Evolutionary conservation across 1,139 yeast genomes (phyloP).

Genomic region (Blastobotrys persicus): DNA sequence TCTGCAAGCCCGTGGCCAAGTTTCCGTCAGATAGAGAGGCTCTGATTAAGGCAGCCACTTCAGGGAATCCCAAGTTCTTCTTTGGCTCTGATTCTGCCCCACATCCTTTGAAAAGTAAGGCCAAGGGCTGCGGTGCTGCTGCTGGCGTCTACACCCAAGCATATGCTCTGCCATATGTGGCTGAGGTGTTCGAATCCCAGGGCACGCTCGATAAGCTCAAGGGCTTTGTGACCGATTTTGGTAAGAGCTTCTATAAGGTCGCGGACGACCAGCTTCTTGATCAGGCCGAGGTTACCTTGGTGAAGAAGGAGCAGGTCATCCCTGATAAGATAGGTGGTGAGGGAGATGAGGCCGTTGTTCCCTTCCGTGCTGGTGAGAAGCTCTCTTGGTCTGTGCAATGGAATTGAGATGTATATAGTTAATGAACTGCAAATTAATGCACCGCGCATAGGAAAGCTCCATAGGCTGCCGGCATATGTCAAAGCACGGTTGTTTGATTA

Average conservation of each 20-base stretch:
- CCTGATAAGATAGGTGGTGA: conserved; percentile 55
- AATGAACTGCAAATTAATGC: too few relatives aligned
- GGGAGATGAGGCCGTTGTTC: conserved; percentile 64
- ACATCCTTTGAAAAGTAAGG: conserved; percentile 77
- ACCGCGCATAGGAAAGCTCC: too few relatives aligned
- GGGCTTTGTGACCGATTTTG: conserved; percentile 73
- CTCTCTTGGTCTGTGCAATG: conserved; percentile 78
- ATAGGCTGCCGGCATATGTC: too few relatives aligned
- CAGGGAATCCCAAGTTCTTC: conserved; percentile 90
- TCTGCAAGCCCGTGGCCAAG: conserved; percentile 97
- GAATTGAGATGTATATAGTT: conserved; percentile 34
- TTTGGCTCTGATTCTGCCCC: conserved; percentile 99
- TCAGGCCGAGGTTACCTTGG: conserved; percentile 34
- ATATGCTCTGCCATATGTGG: conserved; percentile 76
- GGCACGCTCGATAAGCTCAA: conserved; percentile 64
- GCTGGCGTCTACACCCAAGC: conserved; percentile 97
- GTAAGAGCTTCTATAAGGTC: conserved; percentile 66
- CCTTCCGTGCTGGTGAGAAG: conserved; percentile 82
- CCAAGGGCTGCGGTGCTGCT: conserved; percentile 79
- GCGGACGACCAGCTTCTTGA: conserved; percentile 37
- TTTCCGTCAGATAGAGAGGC: conserved; percentile 81
- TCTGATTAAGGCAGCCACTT: conserved; percentile 79
- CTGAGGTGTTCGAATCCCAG: conserved; percentile 73
- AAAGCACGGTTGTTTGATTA: too few relatives aligned
- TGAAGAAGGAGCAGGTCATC: conserved; percentile 45